Percentiles rank a stretch among this genome's conserved stretches.
phyloP scores from a whole-genome alignment of 1,284 basidiomycete genomes.

The Filobasidium uniguttulatum region DNA sequence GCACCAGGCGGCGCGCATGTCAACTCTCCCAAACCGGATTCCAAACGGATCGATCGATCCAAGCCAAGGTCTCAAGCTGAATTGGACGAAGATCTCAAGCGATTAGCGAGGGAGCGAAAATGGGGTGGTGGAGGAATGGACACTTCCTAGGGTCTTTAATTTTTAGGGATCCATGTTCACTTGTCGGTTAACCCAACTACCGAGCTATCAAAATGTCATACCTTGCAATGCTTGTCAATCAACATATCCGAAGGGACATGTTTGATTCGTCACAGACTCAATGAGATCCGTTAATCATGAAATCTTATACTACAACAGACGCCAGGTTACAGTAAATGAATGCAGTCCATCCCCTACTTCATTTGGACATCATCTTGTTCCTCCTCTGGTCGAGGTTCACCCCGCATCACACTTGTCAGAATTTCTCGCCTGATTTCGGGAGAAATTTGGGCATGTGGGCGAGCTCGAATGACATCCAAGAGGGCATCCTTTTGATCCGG shows the following conservation, averaged over 20 bases:
- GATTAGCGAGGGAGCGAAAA: background rate
- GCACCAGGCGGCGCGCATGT: background rate
- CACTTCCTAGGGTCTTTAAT: too few species aligned
- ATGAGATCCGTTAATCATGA: too few species aligned
- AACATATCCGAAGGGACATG: too few species aligned
- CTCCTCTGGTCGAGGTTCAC: constrained; percentile 33
- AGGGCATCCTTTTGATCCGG: constrained; percentile 95
- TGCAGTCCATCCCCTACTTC: too few species aligned
- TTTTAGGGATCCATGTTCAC: too few species aligned
- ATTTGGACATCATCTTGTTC: constrained; percentile 27
- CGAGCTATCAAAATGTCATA: too few species aligned
- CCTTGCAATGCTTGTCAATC: too few species aligned
- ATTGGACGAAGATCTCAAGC: background rate
- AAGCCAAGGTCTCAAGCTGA: background rate
- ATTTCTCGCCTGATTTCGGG: constrained; percentile 79
- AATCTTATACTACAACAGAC: too few species aligned
- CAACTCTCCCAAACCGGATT: background rate
- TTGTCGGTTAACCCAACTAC: too few species aligned
- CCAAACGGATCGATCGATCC: background rate
- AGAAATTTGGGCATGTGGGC: constrained; percentile 77
- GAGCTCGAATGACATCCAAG: constrained; percentile 78
- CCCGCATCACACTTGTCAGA: constrained; percentile 41
- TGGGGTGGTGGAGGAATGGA: background rate
- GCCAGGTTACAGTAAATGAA: too few species aligned
- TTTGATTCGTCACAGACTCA: too few species aligned